These are phyloP conservation scores for Paramecium caudatum DNA, from an alignment of 73 alveolate genomes.

Conservation along the genomic window DNA sequence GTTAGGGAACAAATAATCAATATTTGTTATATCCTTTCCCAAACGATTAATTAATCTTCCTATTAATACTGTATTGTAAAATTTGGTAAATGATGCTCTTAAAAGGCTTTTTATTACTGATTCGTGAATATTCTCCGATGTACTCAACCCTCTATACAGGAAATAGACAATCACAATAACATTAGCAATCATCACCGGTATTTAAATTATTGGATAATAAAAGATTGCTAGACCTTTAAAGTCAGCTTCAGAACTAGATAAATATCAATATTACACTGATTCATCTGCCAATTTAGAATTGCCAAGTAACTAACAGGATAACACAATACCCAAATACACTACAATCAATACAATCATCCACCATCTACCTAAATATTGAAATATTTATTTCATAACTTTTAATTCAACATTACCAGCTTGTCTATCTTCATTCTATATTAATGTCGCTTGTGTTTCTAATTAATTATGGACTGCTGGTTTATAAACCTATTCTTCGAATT, in stretches of 20 bases:
- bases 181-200: background rate
- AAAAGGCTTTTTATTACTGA: background rate
- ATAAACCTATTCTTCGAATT: conserved; percentile 43
- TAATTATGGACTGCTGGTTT: background rate
- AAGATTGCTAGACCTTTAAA: background rate
- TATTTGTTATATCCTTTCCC: conserved; percentile 83
- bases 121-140: conserved; percentile 16
- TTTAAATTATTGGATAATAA: background rate
- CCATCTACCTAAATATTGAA: background rate
- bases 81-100: conserved; percentile 75
- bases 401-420: background rate
- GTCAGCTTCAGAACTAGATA: conserved; percentile 18
- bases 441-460: conserved; percentile 29
- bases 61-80: conserved; percentile 92
- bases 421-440: conserved; percentile 42
- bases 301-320: background rate
- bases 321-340: background rate
- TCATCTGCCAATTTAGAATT: conserved; percentile 30
- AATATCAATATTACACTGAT: background rate
- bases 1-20: conserved; percentile 55
- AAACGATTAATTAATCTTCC: conserved; percentile 94
- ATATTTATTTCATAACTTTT: background rate
- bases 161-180: background rate
- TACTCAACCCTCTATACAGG: background rate
- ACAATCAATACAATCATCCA: background rate